phyloP scores from a whole-genome alignment of 257 asterid genomes.

The Solanum peruvianum region DNA sequence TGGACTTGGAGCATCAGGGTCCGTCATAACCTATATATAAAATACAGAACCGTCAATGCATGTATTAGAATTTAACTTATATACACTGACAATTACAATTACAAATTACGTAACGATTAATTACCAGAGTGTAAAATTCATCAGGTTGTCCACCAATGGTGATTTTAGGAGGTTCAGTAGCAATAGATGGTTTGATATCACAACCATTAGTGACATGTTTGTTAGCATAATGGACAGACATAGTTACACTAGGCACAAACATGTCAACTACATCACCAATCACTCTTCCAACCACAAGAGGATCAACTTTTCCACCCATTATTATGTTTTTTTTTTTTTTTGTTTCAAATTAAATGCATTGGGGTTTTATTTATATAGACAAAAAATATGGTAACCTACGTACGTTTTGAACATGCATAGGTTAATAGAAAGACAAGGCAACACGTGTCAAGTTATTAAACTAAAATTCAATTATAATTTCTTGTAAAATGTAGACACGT shows the following conservation, averaged over 20 bases:
- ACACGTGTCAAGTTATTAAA: conserved; percentile 21
- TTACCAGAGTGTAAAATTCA: conserved; percentile 41
- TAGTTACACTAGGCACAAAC: conserved; percentile 42
- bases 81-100: neutral
- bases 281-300: conserved; percentile 42
- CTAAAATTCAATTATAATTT: neutral
- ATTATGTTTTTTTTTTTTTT: neutral
- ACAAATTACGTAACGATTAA: neutral
- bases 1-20: conserved; percentile 84
- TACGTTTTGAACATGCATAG: conserved; percentile 37
- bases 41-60: neutral
- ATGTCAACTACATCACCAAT: conserved; percentile 63
- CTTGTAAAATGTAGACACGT: neutral
- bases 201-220: conserved; percentile 57
- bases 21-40: conserved; percentile 45
- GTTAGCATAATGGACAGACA: conserved; percentile 38
- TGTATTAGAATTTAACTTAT: neutral
- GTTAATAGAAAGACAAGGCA: conserved; percentile 14
- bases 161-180: conserved; percentile 30
- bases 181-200: conserved; percentile 47
- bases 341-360: neutral
- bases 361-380: neutral
- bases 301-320: conserved; percentile 35
- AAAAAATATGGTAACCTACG: conserved; percentile 1
- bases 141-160: conserved; percentile 29